phyloP scores from a whole-genome alignment of 345 rosid genomes.

The Camelina sativa region DNA sequence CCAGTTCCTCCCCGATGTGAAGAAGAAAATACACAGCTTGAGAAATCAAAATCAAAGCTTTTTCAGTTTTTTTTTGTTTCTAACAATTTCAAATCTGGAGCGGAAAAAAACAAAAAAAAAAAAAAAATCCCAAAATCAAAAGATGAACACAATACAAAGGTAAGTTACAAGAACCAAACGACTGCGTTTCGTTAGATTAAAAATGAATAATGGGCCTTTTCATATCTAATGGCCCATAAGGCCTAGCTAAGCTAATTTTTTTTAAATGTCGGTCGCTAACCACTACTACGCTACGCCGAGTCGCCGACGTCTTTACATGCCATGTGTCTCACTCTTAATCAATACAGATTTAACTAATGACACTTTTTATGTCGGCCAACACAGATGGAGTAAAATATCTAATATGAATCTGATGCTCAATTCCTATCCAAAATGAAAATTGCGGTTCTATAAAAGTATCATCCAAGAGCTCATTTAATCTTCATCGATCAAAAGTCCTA shows the following conservation, averaged over 20 bases:
- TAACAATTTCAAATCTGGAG: conserved; percentile 39
- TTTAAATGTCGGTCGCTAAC: neutral
- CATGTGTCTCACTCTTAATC: conserved; percentile 17
- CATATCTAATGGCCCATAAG: neutral
- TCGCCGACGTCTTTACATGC: conserved; percentile 9
- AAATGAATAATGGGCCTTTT: neutral
- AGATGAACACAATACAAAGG: conserved; percentile 1
- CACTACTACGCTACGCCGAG: neutral
- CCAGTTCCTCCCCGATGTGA: conserved; percentile 2
- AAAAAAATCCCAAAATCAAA: conserved; percentile 2
- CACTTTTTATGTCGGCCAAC: neutral
- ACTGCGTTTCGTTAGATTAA: neutral
- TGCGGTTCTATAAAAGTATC: conserved; percentile 13
- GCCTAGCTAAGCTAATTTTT: neutral
- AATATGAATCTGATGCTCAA: neutral
- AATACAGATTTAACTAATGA: neutral
- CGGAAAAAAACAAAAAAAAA: conserved; percentile 16
- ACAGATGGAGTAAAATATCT: neutral
- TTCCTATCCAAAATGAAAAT: conserved; percentile 4
- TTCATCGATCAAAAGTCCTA: neutral
- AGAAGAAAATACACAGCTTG: neutral
- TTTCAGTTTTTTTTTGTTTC: neutral
- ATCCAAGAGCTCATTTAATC: neutral
- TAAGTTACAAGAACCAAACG: neutral
- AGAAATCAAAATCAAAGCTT: conserved; percentile 23